Percentiles rank a stretch among this genome's conserved stretches.
Conservation (phyloP, 768 basidiomycete species). For the Pisolithus tinctorius region DNA sequence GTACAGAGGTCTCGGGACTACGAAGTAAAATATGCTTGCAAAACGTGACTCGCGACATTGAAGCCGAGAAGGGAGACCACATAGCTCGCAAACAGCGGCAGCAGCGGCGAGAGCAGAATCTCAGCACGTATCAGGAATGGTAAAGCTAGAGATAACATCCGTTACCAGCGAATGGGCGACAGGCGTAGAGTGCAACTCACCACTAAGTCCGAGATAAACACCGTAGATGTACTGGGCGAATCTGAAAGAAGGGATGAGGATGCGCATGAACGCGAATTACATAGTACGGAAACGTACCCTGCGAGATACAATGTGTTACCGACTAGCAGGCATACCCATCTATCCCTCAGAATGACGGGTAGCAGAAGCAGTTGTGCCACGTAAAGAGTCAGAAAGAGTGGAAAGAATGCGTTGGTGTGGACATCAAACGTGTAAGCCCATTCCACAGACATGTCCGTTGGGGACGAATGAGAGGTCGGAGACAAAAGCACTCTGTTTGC, state of each 20-base stretch:
- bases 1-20: constrained; percentile 10
- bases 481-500: constrained; percentile 67
- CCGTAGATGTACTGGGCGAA: constrained; percentile 91
- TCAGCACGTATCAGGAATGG: constrained; percentile 91
- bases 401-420: constrained; percentile 96
- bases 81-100: constrained; percentile 83
- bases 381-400: constrained; percentile 85
- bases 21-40: constrained; percentile 71
- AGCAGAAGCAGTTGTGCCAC: constrained; percentile 82
- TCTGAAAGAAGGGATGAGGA: constrained; percentile 29
- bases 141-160: constrained; percentile 49
- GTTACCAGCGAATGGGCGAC: neutral
- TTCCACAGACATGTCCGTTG: constrained; percentile 69
- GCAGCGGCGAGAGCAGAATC: constrained; percentile 81
- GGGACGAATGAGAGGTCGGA: constrained; percentile 65
- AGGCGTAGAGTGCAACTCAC: constrained; percentile 32
- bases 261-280: neutral
- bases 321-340: constrained; percentile 91
- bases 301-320: constrained; percentile 78
- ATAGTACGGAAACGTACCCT: constrained; percentile 41
- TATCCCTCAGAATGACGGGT: constrained; percentile 73
- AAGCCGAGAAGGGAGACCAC: constrained; percentile 84
- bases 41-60: constrained; percentile 81
- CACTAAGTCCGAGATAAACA: constrained; percentile 79
- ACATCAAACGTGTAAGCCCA: constrained; percentile 97